A percentile compares a stretch with the other conserved stretches of the same genome.
phyloP scores from a whole-genome alignment of 257 asterid genomes.

The Nicotiana benthamiana region DNA sequence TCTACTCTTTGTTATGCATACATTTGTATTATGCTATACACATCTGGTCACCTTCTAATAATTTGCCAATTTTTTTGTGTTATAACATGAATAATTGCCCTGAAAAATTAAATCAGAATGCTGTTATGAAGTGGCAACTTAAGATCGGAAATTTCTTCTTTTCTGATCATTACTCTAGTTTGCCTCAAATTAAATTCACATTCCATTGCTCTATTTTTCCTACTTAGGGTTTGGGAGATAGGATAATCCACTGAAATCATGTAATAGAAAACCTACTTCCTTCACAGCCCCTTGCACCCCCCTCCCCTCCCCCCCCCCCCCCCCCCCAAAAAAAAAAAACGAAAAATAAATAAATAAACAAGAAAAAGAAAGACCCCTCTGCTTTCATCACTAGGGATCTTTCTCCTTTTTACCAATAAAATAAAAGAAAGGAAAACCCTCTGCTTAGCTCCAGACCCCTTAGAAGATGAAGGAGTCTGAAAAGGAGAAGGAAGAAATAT shows the following conservation, averaged over 20 bases:
- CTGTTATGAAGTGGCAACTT: not conserved
- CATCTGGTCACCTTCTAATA: not conserved
- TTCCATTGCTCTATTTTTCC: not conserved
- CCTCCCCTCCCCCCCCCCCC: not conserved
- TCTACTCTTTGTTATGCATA: not conserved
- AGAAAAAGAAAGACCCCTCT: not conserved
- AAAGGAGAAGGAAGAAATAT: not conserved
- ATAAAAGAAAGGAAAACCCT: too few relatives aligned
- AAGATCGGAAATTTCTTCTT: not conserved
- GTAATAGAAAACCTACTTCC: not conserved
- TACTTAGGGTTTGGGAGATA: not conserved
- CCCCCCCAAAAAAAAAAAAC: not conserved
- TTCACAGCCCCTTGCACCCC: not conserved
- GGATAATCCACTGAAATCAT: not conserved
- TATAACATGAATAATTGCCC: not conserved
- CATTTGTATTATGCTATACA: not conserved
- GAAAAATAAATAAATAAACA: not conserved
- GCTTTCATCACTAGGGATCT: not conserved
- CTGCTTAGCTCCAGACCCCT: not conserved
- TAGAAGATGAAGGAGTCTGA: not conserved
- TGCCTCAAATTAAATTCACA: not conserved
- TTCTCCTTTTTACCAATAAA: too few relatives aligned
- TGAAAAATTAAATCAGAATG: not conserved
- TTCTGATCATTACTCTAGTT: not conserved
- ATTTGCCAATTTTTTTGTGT: not conserved